A percentile compares a stretch with the other conserved stretches of the same genome.
These are phyloP conservation scores for Fusarium mangiferae DNA, from an alignment of 2,329 filamentous ascomycete genomes.

Conservation along the genomic window DNA sequence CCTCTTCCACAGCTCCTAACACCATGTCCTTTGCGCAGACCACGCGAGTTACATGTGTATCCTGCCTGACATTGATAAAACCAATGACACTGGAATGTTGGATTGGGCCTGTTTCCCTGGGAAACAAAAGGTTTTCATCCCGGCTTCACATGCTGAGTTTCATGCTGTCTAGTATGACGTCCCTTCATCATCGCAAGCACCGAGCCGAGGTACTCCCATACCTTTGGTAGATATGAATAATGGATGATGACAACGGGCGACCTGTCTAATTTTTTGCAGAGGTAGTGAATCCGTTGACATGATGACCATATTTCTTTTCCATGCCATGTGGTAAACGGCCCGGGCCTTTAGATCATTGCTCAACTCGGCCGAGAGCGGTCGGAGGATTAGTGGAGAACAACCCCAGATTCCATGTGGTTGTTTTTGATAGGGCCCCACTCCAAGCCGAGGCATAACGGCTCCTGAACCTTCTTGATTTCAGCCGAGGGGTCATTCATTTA, in stretches of 20 bases:
- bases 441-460: slow-evolving; percentile 33
- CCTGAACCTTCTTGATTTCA: neutral
- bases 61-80: no score
- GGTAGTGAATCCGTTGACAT: neutral
- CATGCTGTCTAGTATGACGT: neutral
- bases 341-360: slow-evolving; percentile 1
- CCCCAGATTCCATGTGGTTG: slow-evolving; percentile 23
- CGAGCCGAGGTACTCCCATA: neutral
- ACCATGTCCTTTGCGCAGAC: neutral
- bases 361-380: slow-evolving; percentile 36
- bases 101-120: neutral
- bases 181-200: neutral
- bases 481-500: neutral
- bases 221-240: neutral
- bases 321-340: slow-evolving; percentile 3
- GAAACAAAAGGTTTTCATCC: neutral
- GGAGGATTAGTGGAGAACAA: slow-evolving; percentile 8
- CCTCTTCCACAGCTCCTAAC: neutral
- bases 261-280: neutral
- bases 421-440: slow-evolving; percentile 8
- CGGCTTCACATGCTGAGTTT: neutral
- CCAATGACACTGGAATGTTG: neutral
- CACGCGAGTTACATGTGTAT: neutral
- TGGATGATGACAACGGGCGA: neutral
- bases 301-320: neutral